A percentile compares a stretch with the other conserved stretches of the same genome.
phyloP scores from a whole-genome alignment of 768 basidiomycete species.

The Suillus brevipes region DNA sequence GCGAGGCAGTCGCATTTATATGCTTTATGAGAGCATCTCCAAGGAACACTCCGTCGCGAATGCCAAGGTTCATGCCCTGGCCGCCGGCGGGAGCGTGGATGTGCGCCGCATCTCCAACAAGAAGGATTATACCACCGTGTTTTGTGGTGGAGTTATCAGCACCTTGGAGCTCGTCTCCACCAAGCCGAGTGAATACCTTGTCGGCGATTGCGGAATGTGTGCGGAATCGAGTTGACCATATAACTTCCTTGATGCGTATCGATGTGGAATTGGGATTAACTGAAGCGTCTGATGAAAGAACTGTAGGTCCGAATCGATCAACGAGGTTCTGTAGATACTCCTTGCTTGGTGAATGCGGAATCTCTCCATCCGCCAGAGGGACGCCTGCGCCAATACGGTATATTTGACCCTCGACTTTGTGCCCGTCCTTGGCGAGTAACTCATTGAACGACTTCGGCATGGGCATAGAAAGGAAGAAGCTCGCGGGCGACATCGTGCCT shows the following conservation, averaged over 20 bases:
- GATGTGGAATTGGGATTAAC: slow-evolving; percentile 32
- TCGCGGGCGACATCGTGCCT: slow-evolving; percentile 28
- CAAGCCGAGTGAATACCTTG: slow-evolving; percentile 34
- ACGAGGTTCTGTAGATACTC: slow-evolving; percentile 47
- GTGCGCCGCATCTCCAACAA: slow-evolving; percentile 51
- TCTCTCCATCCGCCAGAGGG: slow-evolving; percentile 33
- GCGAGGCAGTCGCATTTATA: slow-evolving; percentile 13
- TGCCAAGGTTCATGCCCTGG: slow-evolving; percentile 55
- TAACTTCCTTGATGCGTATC: slow-evolving; percentile 34
- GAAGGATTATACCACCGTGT: slow-evolving; percentile 22
- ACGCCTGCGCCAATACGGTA: slow-evolving; percentile 45
- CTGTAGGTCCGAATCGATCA: slow-evolving; percentile 39
- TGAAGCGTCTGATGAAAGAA: slow-evolving; percentile 36
- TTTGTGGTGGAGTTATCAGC: background rate
- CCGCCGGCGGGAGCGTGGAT: slow-evolving; percentile 54
- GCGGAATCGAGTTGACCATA: slow-evolving; percentile 51
- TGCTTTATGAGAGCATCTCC: slow-evolving; percentile 38
- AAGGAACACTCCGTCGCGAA: slow-evolving; percentile 48
- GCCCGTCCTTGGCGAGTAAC: slow-evolving; percentile 12
- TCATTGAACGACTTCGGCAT: slow-evolving; percentile 34
- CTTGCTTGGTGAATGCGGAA: slow-evolving; percentile 37
- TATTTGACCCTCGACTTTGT: slow-evolving; percentile 14
- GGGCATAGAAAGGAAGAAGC: slow-evolving; percentile 37
- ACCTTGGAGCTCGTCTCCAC: slow-evolving; percentile 1
- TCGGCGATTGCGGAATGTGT: slow-evolving; percentile 47